Conservation (phyloP, 148 eudicot species). For the Arbutus unedo region DNA sequence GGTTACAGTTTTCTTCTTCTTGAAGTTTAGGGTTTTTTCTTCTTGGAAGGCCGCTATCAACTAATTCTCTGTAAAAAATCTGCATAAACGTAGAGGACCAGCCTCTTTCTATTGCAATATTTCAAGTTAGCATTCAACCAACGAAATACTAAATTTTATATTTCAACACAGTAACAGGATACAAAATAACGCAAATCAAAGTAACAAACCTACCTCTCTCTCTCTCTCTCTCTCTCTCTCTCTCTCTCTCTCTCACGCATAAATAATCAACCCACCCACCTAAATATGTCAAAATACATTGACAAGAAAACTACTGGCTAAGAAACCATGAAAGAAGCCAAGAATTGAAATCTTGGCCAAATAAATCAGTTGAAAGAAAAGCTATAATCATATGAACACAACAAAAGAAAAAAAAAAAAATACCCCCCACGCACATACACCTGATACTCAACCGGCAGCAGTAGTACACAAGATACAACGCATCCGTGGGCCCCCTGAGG, state of each 20-base stretch:
- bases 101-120: background rate
- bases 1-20: background rate
- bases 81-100: background rate
- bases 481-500: constrained; percentile 42
- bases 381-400: background rate
- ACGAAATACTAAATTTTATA: background rate
- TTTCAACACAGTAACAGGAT: background rate
- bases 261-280: constrained; percentile 10
- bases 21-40: background rate
- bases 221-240: background rate
- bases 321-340: background rate
- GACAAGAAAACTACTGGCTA: background rate
- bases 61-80: background rate
- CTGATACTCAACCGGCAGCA: constrained; percentile 57
- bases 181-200: background rate
- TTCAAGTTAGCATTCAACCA: background rate
- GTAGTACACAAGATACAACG: constrained; percentile 90
- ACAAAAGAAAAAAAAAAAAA: background rate
- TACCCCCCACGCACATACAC: constrained; percentile 2
- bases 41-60: background rate
- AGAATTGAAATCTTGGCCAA: background rate
- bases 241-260: background rate
- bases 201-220: background rate
- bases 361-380: background rate
- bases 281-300: background rate